Conservation (phyloP, 1,284 basidiomycete genomes). For the Ceratobasidium sp. region DNA sequence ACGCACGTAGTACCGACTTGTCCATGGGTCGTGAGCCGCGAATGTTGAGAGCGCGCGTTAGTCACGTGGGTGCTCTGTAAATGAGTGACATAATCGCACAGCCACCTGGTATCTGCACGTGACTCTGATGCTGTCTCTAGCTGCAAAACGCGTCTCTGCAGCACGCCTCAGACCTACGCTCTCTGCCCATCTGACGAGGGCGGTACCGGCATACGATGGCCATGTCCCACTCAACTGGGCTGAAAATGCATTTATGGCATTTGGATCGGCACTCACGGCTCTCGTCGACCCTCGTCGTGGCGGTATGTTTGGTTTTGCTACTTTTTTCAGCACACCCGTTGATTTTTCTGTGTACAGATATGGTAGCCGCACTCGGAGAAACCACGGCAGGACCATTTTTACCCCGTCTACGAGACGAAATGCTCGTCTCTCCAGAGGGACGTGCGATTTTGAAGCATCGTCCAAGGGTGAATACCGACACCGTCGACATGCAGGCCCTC, state of each 20-base stretch:
- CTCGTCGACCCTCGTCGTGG: constrained; percentile 84
- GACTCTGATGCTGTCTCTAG: constrained; percentile 27
- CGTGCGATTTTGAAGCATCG: constrained; percentile 82
- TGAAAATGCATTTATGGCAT: constrained; percentile 84
- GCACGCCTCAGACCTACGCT: background rate
- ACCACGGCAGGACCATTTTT: constrained; percentile 85
- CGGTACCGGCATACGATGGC: constrained; percentile 59
- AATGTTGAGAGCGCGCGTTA: constrained; percentile 19
- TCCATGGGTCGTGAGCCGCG: constrained; percentile 1
- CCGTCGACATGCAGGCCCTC: constrained; percentile 76
- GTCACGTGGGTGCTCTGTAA: background rate
- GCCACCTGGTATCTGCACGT: background rate
- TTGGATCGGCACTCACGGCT: constrained; percentile 86
- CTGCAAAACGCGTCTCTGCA: constrained; percentile 31
- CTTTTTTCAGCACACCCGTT: constrained; percentile 29
- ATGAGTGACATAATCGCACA: constrained; percentile 1
- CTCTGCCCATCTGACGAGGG: background rate
- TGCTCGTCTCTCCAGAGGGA: constrained; percentile 83
- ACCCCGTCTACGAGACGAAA: constrained; percentile 77
- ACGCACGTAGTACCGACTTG: constrained; percentile 7
- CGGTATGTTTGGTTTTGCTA: constrained; percentile 60
- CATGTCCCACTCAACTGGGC: constrained; percentile 83
- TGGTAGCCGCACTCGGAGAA: constrained; percentile 92
- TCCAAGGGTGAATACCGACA: constrained; percentile 81
- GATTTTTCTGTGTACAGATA: constrained; percentile 62